A percentile compares a stretch with the other conserved stretches of the same genome.
These are phyloP conservation scores for Sporisorium reilianum DNA, from an alignment of 1,284 basidiomycete species.

Conservation along the genomic window DNA sequence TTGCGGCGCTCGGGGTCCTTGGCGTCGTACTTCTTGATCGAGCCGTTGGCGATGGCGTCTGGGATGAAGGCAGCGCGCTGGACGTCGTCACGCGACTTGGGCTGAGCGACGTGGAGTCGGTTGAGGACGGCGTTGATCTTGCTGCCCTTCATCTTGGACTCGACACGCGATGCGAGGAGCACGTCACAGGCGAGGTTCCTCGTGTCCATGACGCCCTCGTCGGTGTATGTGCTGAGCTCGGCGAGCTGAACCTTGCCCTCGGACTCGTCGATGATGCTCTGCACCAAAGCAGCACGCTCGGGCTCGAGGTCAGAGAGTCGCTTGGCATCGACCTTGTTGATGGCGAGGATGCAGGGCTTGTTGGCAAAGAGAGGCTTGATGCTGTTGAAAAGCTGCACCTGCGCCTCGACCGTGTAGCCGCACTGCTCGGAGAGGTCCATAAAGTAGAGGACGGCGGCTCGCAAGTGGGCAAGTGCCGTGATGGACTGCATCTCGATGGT, in stretches of 20 bases:
- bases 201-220: slow-evolving; percentile 67
- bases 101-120: slow-evolving; percentile 66
- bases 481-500: slow-evolving; percentile 70
- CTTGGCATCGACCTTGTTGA: slow-evolving; percentile 68
- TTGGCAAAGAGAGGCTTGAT: slow-evolving; percentile 69
- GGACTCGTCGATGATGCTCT: slow-evolving; percentile 60
- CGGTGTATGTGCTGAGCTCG: slow-evolving; percentile 68
- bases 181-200: slow-evolving; percentile 67
- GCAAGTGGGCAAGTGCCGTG: slow-evolving; percentile 67
- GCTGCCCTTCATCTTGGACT: slow-evolving; percentile 65
- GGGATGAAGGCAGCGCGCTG: slow-evolving; percentile 63
- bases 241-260: slow-evolving; percentile 62
- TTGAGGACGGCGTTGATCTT: slow-evolving; percentile 67
- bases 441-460: slow-evolving; percentile 68
- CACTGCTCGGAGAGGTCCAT: slow-evolving; percentile 69
- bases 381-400: slow-evolving; percentile 68
- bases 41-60: slow-evolving; percentile 53
- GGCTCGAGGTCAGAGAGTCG: slow-evolving; percentile 62
- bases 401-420: slow-evolving; percentile 68
- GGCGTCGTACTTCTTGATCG: slow-evolving; percentile 61
- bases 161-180: slow-evolving; percentile 64
- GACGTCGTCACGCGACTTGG: slow-evolving; percentile 64
- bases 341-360: slow-evolving; percentile 68
- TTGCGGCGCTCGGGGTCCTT: slow-evolving; percentile 62
- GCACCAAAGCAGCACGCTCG: slow-evolving; percentile 59